These are phyloP conservation scores for Torulaspora indica DNA, from an alignment of 805 yeast species.

Conservation along the genomic window DNA sequence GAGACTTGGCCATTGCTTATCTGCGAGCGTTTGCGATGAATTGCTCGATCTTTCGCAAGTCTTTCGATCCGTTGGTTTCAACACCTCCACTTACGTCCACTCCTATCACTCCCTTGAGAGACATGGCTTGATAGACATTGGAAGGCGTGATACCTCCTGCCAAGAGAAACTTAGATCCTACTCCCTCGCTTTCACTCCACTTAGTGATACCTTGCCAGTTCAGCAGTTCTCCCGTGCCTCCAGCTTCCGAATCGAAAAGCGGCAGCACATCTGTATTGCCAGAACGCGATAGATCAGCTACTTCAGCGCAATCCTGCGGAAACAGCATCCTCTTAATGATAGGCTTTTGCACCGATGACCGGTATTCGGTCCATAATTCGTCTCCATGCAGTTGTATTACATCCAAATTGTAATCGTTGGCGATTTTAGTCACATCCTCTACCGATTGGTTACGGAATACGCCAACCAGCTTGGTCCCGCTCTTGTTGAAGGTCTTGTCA, in stretches of 20 bases:
- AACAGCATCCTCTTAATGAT: conserved; percentile 65
- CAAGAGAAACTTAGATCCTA: conserved; percentile 45
- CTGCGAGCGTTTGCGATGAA: conserved; percentile 54
- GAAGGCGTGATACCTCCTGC: conserved; percentile 88
- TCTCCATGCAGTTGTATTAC: conserved; percentile 86
- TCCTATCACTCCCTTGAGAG: conserved; percentile 60
- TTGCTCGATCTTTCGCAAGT: conserved; percentile 50
- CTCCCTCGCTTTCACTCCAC: conserved; percentile 38
- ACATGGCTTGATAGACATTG: conserved; percentile 58
- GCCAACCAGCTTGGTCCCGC: conserved; percentile 75
- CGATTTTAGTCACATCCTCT: conserved; percentile 49
- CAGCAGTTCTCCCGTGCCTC: conserved; percentile 84
- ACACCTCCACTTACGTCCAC: conserved; percentile 96
- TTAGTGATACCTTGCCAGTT: conserved; percentile 58
- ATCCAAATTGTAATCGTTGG: conserved; percentile 51
- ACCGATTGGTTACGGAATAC: conserved; percentile 81
- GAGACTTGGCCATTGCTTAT: neutral
- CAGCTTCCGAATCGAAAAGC: conserved; percentile 78
- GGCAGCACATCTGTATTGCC: conserved; percentile 46
- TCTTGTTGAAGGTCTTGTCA: conserved; percentile 37
- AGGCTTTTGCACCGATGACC: conserved; percentile 43
- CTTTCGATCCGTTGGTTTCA: conserved; percentile 74
- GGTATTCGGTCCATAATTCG: conserved; percentile 41
- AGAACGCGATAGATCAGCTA: conserved; percentile 18
- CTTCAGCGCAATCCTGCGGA: conserved; percentile 48